phyloP scores from a whole-genome alignment of 225 moss, liverwort and hornwort species.

The Marchantia paleacea region DNA sequence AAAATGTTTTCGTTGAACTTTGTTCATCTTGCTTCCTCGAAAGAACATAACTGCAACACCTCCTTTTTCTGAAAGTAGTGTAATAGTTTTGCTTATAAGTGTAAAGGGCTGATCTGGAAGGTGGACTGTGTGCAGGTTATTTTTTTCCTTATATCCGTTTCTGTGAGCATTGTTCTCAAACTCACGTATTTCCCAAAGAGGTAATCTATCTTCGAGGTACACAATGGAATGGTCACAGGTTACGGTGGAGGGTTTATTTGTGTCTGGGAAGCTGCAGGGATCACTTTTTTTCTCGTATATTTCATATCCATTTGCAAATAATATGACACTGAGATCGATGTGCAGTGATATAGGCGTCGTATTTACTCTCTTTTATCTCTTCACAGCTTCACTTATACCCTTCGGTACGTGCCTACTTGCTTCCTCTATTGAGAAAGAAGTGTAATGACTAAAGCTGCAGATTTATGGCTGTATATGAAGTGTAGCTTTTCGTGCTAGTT shows the following conservation, averaged over 20 bases:
- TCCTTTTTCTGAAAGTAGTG: not conserved
- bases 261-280: not conserved
- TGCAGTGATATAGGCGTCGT: conserved; percentile 81
- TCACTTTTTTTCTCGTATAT: not conserved
- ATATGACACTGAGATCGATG: conserved; percentile 12
- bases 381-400: conserved; percentile 74
- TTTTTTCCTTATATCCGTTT: conserved; percentile 74
- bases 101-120: not conserved
- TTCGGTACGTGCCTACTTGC: conserved; percentile 57
- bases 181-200: conserved; percentile 75
- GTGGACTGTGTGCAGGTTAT: conserved; percentile 50
- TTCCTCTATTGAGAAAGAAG: not conserved
- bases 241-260: not conserved
- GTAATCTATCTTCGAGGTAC: conserved; percentile 30
- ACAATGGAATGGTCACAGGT: too few relatives aligned
- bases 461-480: not conserved
- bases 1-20: not conserved
- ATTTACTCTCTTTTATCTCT: conserved; percentile 81
- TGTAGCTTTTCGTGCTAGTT: not conserved
- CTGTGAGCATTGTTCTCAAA: conserved; percentile 64
- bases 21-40: not conserved
- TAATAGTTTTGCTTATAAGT: not conserved
- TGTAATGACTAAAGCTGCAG: not conserved
- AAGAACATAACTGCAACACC: not conserved
- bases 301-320: not conserved